Conservation (phyloP, 139 green algal genomes). For the Parachlorella kessleri region DNA sequence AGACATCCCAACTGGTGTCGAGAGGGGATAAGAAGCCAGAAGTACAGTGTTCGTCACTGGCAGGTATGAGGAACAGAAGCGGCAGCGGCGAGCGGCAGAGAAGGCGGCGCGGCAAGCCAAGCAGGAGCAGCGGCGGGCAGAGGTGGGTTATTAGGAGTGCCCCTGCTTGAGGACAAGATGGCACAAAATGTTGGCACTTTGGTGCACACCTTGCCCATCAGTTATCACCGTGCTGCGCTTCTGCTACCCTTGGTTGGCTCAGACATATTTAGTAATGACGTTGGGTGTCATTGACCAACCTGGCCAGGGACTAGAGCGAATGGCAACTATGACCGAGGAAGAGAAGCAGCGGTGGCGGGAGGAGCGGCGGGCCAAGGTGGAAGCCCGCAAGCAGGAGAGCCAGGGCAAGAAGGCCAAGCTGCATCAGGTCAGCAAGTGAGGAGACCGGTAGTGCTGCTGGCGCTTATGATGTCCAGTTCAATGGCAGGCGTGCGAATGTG, state of each 20-base stretch:
- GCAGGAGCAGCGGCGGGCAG: neutral
- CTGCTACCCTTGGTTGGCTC: no score
- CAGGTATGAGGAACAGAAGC: conserved; percentile 9
- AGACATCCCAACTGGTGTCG: no score
- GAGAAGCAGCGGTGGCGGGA: conserved; percentile 26
- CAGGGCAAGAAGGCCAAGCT: conserved; percentile 10
- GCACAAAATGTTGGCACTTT: no score
- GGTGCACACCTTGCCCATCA: no score
- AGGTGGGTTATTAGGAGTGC: no score
- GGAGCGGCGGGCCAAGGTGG: conserved; percentile 6
- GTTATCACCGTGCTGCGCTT: no score
- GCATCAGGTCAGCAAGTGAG: conserved; percentile 10
- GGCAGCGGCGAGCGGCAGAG: neutral
- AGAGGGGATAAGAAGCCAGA: no score
- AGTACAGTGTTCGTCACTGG: neutral
- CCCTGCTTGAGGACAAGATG: no score
- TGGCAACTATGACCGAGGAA: conserved; percentile 24
- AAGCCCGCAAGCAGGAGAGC: conserved; percentile 23
- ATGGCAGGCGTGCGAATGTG: no score
- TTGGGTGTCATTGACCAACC: no score
- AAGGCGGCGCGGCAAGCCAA: neutral
- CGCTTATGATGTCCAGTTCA: neutral
- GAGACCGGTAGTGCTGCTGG: neutral
- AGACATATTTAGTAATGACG: no score
- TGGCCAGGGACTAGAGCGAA: conserved; percentile 11